phyloP scores from a whole-genome alignment of 495 filamentous ascomycete genomes.

The Oleoguttula mirabilis region DNA sequence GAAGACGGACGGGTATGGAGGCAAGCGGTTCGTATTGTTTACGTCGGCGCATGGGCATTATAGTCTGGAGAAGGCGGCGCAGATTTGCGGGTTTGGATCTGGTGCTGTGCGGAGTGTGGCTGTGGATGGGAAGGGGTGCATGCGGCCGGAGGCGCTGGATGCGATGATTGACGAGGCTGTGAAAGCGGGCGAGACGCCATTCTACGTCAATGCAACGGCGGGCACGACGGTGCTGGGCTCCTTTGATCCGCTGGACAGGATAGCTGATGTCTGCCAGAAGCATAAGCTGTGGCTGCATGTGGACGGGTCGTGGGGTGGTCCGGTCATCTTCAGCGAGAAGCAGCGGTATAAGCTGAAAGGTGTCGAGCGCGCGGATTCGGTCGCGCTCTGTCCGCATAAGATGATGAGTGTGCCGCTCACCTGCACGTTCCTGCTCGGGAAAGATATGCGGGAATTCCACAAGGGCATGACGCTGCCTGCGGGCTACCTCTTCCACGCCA shows the following conservation, averaged over 20 bases:
- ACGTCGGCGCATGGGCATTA: slow-evolving; percentile 85
- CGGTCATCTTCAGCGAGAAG: slow-evolving; percentile 59
- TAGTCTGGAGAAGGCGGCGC: slow-evolving; percentile 84
- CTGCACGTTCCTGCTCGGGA: slow-evolving; percentile 76
- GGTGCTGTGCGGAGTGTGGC: slow-evolving; percentile 59
- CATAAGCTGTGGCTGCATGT: slow-evolving; percentile 80
- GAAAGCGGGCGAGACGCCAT: slow-evolving; percentile 57
- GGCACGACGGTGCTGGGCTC: slow-evolving; percentile 88
- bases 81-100: slow-evolving; percentile 73
- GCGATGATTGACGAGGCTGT: slow-evolving; percentile 46
- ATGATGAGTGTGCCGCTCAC: slow-evolving; percentile 88
- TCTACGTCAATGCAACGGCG: slow-evolving; percentile 92
- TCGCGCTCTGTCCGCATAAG: slow-evolving; percentile 89
- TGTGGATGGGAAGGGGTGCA: slow-evolving; percentile 58
- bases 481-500: slow-evolving; percentile 43
- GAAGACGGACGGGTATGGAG: slow-evolving; percentile 56
- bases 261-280: slow-evolving; percentile 58
- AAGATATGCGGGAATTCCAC: slow-evolving; percentile 64
- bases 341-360: slow-evolving; percentile 51
- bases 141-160: slow-evolving; percentile 55
- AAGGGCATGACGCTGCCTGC: slow-evolving; percentile 75
- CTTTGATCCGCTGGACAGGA: slow-evolving; percentile 66
- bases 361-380: slow-evolving; percentile 58
- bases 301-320: slow-evolving; percentile 83
- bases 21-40: slow-evolving; percentile 65